phyloP scores from a whole-genome alignment of 2,329 filamentous ascomycete genomes.

The Pyrenophora seminiperda region DNA sequence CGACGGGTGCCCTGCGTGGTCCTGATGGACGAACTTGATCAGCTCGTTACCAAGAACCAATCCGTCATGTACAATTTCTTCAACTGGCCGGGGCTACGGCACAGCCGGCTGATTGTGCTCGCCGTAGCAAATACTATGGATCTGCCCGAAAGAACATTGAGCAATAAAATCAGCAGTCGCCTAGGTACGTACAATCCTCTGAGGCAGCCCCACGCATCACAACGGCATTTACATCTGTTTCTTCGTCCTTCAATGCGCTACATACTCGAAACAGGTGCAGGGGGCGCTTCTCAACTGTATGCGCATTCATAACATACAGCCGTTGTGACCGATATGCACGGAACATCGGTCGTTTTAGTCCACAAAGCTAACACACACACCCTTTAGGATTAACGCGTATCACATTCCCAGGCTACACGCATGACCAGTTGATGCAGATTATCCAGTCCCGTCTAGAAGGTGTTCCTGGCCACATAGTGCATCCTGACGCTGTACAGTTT shows the following conservation, averaged over 20 bases:
- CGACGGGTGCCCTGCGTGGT: conserved; percentile 93
- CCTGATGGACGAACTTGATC: conserved; percentile 97
- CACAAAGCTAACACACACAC: conserved; percentile 38
- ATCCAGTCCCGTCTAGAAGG: conserved; percentile 92
- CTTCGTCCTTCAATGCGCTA: conserved; percentile 16
- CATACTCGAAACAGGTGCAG: conserved; percentile 22
- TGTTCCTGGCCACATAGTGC: conserved; percentile 86
- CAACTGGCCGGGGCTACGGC: conserved; percentile 93
- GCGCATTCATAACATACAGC: conserved; percentile 23
- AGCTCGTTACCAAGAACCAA: conserved; percentile 96
- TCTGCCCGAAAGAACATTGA: conserved; percentile 89
- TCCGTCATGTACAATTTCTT: conserved; percentile 99
- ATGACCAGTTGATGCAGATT: conserved; percentile 96
- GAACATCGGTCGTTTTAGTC: conserved; percentile 22
- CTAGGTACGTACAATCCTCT: conserved; percentile 45
- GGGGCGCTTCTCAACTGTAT: conserved; percentile 22
- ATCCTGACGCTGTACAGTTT: conserved; percentile 92
- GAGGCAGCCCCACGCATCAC: conserved; percentile 22
- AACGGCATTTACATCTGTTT: conserved; percentile 2
- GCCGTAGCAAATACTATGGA: conserved; percentile 99
- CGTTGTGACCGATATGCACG: conserved; percentile 22
- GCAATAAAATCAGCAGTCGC: conserved; percentile 97
- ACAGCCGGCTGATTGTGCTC: conserved; percentile 91
- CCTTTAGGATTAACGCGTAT: conserved; percentile 78
- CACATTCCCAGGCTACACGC: conserved; percentile 95